Evolutionary conservation across 306 rosid species (phyloP), one percentile per base, ranked within the genome.

Genomic region (Pterocarpus santalinus): DNA sequence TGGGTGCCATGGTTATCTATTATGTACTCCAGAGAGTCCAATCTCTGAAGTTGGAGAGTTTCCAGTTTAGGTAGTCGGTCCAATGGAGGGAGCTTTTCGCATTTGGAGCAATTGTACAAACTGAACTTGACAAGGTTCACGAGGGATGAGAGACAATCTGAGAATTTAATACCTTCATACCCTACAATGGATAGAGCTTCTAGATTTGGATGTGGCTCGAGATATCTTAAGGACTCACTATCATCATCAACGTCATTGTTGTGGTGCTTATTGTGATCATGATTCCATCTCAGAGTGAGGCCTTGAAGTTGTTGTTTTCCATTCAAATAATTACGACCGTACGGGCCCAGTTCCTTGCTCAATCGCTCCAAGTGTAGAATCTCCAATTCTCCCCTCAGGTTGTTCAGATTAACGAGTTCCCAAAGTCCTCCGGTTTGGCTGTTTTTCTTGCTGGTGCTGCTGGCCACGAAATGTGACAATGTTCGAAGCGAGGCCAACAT

Each of bases 21-120:
- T 53, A 72, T 72, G 77, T 3, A 72, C 3, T 72, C 16, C 2
- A 72, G 77, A 36, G 51, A 53, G 35, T 35, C 65, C 51, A 72
- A 9, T 53, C 51, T 72, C 36, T 7, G 7, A 60, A 72, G 65
- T 10, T 13, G 30, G 11, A 72, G 65, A 35, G 4, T 72, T 35
- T 53, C 11, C 22, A 72, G 65, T 2, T 35, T 53, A 53, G 32
- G 65, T n/a, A 53, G 5, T 2, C 13, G n/a, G n/a, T 53, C 17
- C 51, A 34, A 12, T 72, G 16, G 43, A 12, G 77, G 49, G 16
- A 72, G 77, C 1, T 0, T n/a, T 8, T 55, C 11, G 17, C 64
- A 53, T n/a, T 35, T 72, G 32, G 77, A 16, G 77, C 65, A 72
- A 8, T 55, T n/a, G 51, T 53, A 72, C 51, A 52, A 16, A 51